Percentiles rank a stretch among this genome's conserved stretches.
Evolutionary conservation across 257 asterid species (phyloP).

Genomic region (Solanum sparsipilum): DNA sequence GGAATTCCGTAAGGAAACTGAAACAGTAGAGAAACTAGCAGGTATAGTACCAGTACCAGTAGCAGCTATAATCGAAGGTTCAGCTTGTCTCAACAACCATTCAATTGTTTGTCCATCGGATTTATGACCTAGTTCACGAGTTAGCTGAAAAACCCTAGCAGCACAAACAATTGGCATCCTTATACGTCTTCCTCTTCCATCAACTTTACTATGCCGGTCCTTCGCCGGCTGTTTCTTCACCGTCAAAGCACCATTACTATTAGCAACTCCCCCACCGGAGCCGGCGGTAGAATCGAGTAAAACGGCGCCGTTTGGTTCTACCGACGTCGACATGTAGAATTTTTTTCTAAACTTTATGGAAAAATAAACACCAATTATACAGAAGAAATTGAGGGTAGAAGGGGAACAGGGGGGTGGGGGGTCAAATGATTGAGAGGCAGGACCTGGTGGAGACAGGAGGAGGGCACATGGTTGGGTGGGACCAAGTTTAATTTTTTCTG

Average conservation of each 20-base stretch:
- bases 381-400: not conserved
- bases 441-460: conserved; percentile 3
- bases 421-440: conserved; percentile 2
- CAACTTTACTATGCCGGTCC: conserved; percentile 1
- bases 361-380: not conserved
- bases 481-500: not conserved
- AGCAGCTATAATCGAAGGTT: conserved; percentile 1
- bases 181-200: conserved; percentile 1
- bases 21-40: not conserved
- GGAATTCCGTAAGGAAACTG: not conserved
- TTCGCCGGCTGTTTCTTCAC: not conserved
- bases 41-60: conserved; percentile 7
- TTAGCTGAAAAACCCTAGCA: conserved; percentile 2
- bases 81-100: conserved; percentile 2
- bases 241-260: not conserved
- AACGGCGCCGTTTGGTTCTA: not conserved
- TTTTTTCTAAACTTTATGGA: not conserved
- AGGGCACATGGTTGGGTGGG: conserved; percentile 2
- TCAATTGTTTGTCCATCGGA: conserved; percentile 6
- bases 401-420: not conserved
- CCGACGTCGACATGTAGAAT: not conserved
- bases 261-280: not conserved
- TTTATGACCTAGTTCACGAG: conserved; percentile 2
- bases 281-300: too few relatives aligned
- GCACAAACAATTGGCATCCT: conserved; percentile 7